Conservation (phyloP, 768 basidiomycete genomes). For the Imleria badia region DNA sequence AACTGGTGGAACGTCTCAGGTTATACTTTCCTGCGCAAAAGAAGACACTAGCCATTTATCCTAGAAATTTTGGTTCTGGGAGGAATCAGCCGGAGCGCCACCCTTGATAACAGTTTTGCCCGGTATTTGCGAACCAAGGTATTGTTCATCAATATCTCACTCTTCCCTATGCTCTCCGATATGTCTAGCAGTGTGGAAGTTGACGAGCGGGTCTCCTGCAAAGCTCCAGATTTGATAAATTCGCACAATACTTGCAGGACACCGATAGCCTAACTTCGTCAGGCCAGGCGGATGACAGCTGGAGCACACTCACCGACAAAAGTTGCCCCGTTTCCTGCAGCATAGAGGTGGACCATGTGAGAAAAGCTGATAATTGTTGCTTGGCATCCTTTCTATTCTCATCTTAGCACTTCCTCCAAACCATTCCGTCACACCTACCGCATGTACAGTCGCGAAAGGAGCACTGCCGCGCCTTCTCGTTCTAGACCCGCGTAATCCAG, state of each 20-base stretch:
- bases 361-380: constrained; percentile 49
- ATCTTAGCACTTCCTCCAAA: constrained; percentile 9
- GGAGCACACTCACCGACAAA: constrained; percentile 46
- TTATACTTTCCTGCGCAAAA: constrained; percentile 24
- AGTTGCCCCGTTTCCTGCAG: constrained; percentile 43
- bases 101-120: constrained; percentile 65
- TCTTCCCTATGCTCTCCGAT: constrained; percentile 41
- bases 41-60: constrained; percentile 40
- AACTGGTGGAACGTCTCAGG: constrained; percentile 21
- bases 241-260: constrained; percentile 69
- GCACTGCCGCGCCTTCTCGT: constrained; percentile 74
- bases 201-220: constrained; percentile 48
- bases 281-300: not conserved
- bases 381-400: constrained; percentile 56
- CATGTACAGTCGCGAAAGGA: constrained; percentile 81
- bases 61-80: constrained; percentile 36
- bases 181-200: constrained; percentile 47
- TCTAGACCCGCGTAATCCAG: constrained; percentile 77
- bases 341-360: constrained; percentile 44
- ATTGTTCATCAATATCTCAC: constrained; percentile 46
- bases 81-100: constrained; percentile 63
- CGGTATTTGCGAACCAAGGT: constrained; percentile 68
- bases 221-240: constrained; percentile 61
- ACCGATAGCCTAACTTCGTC: constrained; percentile 56
- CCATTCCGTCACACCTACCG: constrained; percentile 46